A percentile compares a stretch with the other conserved stretches of the same genome.
Conservation (phyloP, 2,329 filamentous ascomycete species). For the Alternaria panax region DNA sequence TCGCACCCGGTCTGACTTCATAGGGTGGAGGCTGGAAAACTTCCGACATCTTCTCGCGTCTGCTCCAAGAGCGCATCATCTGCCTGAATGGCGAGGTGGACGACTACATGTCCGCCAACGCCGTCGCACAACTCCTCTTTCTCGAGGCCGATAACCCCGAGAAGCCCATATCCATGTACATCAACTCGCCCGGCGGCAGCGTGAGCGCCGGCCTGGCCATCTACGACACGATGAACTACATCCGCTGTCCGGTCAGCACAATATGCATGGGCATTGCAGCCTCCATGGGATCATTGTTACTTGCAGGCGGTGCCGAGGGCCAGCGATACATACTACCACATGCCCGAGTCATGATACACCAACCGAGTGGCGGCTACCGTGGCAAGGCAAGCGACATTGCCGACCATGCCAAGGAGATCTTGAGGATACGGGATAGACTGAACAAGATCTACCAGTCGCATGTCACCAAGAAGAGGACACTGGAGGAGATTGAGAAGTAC, state of each 20-base stretch:
- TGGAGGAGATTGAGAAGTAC: slow-evolving; percentile 87
- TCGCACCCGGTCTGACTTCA: slow-evolving; percentile 37
- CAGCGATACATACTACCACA: slow-evolving; percentile 92
- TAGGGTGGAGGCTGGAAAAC: slow-evolving; percentile 61
- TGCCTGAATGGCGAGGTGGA: slow-evolving; percentile 92
- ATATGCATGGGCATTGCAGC: slow-evolving; percentile 95
- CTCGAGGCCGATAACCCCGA: slow-evolving; percentile 96
- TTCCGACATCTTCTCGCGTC: slow-evolving; percentile 57
- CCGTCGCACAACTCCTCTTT: slow-evolving; percentile 95
- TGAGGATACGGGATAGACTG: slow-evolving; percentile 81
- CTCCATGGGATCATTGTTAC: slow-evolving; percentile 89
- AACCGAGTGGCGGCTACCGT: slow-evolving; percentile 79
- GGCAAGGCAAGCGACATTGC: slow-evolving; percentile 82
- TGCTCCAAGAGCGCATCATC: slow-evolving; percentile 82
- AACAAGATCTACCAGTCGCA: slow-evolving; percentile 91
- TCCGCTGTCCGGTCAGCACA: slow-evolving; percentile 88
- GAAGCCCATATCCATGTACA: slow-evolving; percentile 96
- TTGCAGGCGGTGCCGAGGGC: slow-evolving; percentile 84
- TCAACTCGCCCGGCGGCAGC: slow-evolving; percentile 93
- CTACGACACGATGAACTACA: slow-evolving; percentile 99
- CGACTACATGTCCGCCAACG: slow-evolving; percentile 87
- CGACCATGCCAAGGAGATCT: slow-evolving; percentile 96
- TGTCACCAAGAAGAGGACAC: slow-evolving; percentile 76
- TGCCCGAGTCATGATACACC: slow-evolving; percentile 95
- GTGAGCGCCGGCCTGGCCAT: slow-evolving; percentile 87